These are phyloP conservation scores for Leishmania arabica DNA, from an alignment of 208 protist species.

Conservation along the genomic window DNA sequence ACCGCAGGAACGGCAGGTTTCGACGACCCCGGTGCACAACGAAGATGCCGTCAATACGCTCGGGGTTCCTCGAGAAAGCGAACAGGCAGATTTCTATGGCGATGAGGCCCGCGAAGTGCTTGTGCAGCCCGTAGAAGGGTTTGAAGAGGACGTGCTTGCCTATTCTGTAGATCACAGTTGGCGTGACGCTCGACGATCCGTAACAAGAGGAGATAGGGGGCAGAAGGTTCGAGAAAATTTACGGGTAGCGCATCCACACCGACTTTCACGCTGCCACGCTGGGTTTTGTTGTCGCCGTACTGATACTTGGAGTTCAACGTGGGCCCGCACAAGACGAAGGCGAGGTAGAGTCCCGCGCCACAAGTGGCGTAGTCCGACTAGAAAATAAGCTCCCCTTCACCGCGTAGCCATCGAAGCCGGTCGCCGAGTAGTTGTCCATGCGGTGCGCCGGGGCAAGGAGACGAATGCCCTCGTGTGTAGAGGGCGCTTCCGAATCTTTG, in stretches of 20 bases:
- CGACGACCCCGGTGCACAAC: background rate
- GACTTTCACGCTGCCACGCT: background rate
- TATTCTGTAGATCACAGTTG: background rate
- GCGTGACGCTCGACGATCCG: background rate
- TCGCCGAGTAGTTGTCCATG: background rate
- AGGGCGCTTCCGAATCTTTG: background rate
- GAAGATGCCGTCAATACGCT: background rate
- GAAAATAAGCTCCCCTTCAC: background rate
- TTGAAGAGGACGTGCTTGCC: background rate
- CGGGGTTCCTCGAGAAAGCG: too few species aligned
- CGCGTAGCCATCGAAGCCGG: background rate
- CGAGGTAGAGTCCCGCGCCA: background rate
- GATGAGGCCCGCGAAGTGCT: background rate
- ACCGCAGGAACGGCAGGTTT: too few species aligned
- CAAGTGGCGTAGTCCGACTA: background rate
- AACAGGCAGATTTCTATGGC: background rate
- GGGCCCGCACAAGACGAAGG: background rate
- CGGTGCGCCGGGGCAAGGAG: background rate
- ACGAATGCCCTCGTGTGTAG: background rate
- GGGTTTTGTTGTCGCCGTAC: background rate
- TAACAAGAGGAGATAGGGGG: background rate
- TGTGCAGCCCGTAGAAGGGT: background rate
- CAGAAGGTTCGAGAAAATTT: background rate
- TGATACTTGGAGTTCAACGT: background rate
- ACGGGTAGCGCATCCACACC: background rate